These are phyloP conservation scores for Myxozyma monticola DNA, from an alignment of 805 yeast species.

Conservation along the genomic window DNA sequence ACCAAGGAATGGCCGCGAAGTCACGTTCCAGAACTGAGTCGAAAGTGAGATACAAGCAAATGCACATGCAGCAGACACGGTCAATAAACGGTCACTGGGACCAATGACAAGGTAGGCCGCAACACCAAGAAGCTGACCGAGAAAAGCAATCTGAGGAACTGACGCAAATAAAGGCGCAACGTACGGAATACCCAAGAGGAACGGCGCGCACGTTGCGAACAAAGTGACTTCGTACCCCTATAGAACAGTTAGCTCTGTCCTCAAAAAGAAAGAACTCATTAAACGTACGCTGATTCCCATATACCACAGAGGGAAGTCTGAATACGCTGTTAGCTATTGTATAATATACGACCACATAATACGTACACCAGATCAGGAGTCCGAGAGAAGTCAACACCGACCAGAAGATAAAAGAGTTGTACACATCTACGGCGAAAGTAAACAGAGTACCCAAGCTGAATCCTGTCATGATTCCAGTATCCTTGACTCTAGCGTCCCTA, in stretches of 20 bases:
- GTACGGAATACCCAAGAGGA: constrained; percentile 52
- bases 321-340: constrained; percentile 40
- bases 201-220: constrained; percentile 57
- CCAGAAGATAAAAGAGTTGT: constrained; percentile 78
- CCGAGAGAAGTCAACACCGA: constrained; percentile 76
- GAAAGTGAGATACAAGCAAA: constrained; percentile 59
- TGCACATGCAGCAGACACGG: constrained; percentile 64
- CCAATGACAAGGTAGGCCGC: constrained; percentile 69
- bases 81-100: constrained; percentile 70
- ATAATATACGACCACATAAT: background rate
- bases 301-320: constrained; percentile 95
- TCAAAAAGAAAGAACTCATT: background rate
- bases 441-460: constrained; percentile 30
- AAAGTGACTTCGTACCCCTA: constrained; percentile 87
- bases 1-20: constrained; percentile 37
- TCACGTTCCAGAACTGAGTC: constrained; percentile 39
- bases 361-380: constrained; percentile 84
- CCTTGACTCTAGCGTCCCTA: constrained; percentile 1
- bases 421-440: constrained; percentile 39
- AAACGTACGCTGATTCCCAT: constrained; percentile 66
- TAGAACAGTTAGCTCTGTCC: background rate
- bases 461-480: constrained; percentile 20
- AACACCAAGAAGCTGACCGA: constrained; percentile 61
- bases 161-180: constrained; percentile 43
- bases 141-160: constrained; percentile 56